phyloP scores from a whole-genome alignment of 2,329 filamentous ascomycete species.

The Pseudogymnoascus sp. region DNA sequence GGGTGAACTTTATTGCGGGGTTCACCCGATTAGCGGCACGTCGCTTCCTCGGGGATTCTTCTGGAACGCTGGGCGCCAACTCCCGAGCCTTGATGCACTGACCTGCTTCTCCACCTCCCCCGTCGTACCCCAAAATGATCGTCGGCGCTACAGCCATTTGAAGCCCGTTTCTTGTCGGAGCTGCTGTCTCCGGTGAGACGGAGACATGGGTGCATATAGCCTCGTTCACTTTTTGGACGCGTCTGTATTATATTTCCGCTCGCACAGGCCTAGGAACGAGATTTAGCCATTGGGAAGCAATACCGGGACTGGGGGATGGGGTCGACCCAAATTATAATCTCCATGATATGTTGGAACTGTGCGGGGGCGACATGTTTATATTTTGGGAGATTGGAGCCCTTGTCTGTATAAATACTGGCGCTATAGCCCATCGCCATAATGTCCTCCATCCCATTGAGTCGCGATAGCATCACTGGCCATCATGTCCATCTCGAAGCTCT shows the following conservation, averaged over 20 bases:
- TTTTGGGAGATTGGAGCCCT: neutral
- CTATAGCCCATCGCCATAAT: neutral
- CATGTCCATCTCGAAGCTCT: slow-evolving; percentile 32
- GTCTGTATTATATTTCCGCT: neutral
- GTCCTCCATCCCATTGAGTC: slow-evolving; percentile 3
- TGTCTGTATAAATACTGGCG: neutral
- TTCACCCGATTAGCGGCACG: slow-evolving; percentile 4
- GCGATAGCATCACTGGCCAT: slow-evolving; percentile 48
- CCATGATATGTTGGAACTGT: neutral
- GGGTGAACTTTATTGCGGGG: slow-evolving; percentile 8
- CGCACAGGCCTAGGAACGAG: neutral
- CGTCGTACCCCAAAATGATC: neutral
- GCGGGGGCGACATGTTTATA: neutral
- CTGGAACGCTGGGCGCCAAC: slow-evolving; percentile 9
- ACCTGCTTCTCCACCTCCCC: slow-evolving; percentile 1
- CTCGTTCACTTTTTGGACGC: neutral
- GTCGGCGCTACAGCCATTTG: slow-evolving; percentile 3
- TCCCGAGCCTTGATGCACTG: slow-evolving; percentile 4
- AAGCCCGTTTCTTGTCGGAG: neutral
- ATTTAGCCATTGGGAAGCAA: slow-evolving; percentile 8
- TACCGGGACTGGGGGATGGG: neutral
- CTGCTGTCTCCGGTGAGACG: neutral
- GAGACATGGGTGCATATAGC: slow-evolving; percentile 3
- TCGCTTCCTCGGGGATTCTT: slow-evolving; percentile 7
- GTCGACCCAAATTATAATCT: neutral